Base-by-base conservation (phyloP, 371 early-diverging fungal genomes). In the Spraguea lophii region DNA sequence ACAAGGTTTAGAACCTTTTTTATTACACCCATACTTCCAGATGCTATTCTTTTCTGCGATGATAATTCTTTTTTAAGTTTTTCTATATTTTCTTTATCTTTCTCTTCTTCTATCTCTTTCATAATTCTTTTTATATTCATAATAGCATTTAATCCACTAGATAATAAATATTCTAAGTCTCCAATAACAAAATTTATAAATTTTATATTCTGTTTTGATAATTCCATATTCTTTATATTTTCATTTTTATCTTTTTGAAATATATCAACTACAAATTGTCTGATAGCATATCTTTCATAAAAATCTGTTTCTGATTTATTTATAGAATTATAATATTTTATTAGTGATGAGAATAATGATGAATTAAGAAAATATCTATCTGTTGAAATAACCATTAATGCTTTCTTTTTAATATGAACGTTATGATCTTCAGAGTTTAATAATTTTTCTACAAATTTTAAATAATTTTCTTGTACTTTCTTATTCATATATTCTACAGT, bases 181-280 rank as follows among this genome's bases (percentile, higher is more conserved):
- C 56, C 46, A 27, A 67, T 47, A 25, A 63, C 43, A 37, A 41
- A 50, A 32, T 54, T 62, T 24, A 54, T 46, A 36, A 52, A 54
- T 25, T 54, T 57, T 9, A 59, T 40, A n/a, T n/a, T n/a, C n/a
- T n/a, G n/a, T 22, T 56, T 51, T 35, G 22, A 26, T 2, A 25
- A 16, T 36, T 42, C 39, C 0, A 42, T 46, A 13, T 51, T 39
- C 20, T 40, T 40, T 37, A 7, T 46, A 3, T 41, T 16, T 10
- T 30, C 39, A 1, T 42, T 25, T 22, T 34, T 41, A 13, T 52
- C 32, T 1, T 58, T 46, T 38, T 22, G 38, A 7, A 52, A 22
- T 43, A 52, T 58, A 1, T 36, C 35, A 38, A 48, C 47, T 13
- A 58, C 37, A 6, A 26, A 26, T 32, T 52, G 22, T 27, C 53